phyloP scores from a whole-genome alignment of 805 yeast genomes.

The Hanseniaspora pseudoguilliermondii region DNA sequence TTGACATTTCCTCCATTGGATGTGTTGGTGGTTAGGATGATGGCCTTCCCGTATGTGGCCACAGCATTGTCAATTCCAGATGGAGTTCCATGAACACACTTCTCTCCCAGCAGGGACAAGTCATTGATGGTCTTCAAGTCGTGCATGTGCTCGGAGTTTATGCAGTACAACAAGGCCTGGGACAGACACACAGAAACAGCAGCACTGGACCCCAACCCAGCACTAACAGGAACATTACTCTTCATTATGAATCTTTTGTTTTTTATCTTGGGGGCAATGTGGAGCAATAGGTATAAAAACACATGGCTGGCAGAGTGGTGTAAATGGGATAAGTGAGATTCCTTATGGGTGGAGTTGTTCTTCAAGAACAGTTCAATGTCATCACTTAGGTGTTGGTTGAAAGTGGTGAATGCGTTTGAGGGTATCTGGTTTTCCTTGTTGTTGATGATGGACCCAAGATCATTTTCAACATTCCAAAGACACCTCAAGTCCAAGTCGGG shows the following conservation, averaged over 20 bases:
- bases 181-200: constrained; percentile 75
- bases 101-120: constrained; percentile 90
- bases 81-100: constrained; percentile 92
- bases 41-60: constrained; percentile 93
- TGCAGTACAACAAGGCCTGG: constrained; percentile 45
- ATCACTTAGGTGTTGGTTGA: constrained; percentile 22
- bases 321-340: constrained; percentile 38
- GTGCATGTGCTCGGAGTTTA: constrained; percentile 17
- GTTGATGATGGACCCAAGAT: neutral
- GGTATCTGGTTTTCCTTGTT: constrained; percentile 14
- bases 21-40: constrained; percentile 32
- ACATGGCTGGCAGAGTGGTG: constrained; percentile 72
- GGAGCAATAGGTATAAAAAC: constrained; percentile 64
- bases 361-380: constrained; percentile 45
- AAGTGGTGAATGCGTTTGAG: constrained; percentile 34
- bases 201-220: constrained; percentile 93
- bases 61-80: constrained; percentile 95
- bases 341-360: constrained; percentile 24
- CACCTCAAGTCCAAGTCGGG: constrained; percentile 66
- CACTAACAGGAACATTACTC: constrained; percentile 87
- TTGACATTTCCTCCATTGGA: constrained; percentile 22
- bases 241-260: constrained; percentile 54
- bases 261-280: constrained; percentile 38
- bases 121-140: constrained; percentile 55
- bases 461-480: constrained; percentile 37